phyloP scores from a whole-genome alignment of 1,139 yeast species.

The Saccharomyces hybrid region DNA sequence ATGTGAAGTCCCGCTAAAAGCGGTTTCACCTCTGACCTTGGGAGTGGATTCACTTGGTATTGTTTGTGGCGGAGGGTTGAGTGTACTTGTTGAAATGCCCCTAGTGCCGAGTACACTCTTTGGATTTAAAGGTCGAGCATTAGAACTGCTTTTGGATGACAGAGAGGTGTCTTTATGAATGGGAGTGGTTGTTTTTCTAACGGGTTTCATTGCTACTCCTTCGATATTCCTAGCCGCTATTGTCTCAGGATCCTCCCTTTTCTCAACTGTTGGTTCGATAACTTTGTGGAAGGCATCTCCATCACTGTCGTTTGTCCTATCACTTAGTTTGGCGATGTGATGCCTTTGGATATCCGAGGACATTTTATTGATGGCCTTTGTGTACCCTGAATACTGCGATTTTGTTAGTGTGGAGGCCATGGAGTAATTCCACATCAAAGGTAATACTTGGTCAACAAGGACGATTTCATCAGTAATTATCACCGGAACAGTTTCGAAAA shows the following conservation, averaged over 20 bases:
- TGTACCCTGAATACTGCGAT: constrained; percentile 36
- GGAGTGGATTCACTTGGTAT: background rate
- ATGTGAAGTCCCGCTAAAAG: background rate
- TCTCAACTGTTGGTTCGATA: constrained; percentile 17
- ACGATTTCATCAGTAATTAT: constrained; percentile 34
- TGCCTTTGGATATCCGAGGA: constrained; percentile 33
- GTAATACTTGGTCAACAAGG: constrained; percentile 40
- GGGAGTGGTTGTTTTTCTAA: constrained; percentile 9
- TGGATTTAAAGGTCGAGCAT: background rate
- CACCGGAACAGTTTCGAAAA: constrained; percentile 42
- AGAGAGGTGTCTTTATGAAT: background rate
- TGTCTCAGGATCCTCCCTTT: constrained; percentile 17
- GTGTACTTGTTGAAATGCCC: background rate
- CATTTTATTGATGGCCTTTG: constrained; percentile 33
- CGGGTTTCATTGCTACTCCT: constrained; percentile 24
- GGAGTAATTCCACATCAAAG: constrained; percentile 42
- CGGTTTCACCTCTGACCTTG: background rate
- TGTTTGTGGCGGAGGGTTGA: background rate
- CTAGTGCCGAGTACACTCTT: background rate
- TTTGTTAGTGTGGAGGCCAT: constrained; percentile 40
- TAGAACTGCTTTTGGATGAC: background rate
- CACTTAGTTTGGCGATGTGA: constrained; percentile 28
- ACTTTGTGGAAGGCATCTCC: constrained; percentile 20
- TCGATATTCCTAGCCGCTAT: constrained; percentile 17
- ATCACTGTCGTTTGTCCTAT: constrained; percentile 14